phyloP scores from a whole-genome alignment of 352 stramenopile genomes.

The Phytophthora quininea region DNA sequence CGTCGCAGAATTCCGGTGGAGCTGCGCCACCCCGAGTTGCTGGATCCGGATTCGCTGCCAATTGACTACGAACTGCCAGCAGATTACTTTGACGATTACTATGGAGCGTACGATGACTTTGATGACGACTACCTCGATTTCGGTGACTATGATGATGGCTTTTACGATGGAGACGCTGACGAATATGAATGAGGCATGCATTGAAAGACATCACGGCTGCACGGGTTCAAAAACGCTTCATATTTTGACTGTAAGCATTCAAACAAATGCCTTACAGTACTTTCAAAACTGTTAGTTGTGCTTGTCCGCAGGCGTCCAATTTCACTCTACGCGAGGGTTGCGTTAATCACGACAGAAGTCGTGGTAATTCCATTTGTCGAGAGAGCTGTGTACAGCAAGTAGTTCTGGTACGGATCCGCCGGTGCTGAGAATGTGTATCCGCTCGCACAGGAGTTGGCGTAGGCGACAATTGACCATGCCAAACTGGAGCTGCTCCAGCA shows the following conservation, averaged over 20 bases:
- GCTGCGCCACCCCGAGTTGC: slow-evolving; percentile 27
- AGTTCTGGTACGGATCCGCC: slow-evolving; percentile 59
- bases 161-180: slow-evolving; percentile 31
- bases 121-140: slow-evolving; percentile 18
- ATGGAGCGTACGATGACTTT: slow-evolving; percentile 22
- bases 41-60: slow-evolving; percentile 41
- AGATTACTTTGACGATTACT: slow-evolving; percentile 35
- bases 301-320: too few relatives aligned
- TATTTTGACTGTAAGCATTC: too few relatives aligned
- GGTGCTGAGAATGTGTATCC: slow-evolving; percentile 39
- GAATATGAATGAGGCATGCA: slow-evolving; percentile 21
- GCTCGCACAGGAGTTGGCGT: slow-evolving; percentile 25
- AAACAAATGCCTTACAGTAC: too few relatives aligned
- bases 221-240: too few relatives aligned
- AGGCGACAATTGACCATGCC: slow-evolving; percentile 44
- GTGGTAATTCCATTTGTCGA: slow-evolving; percentile 32
- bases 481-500: slow-evolving; percentile 47
- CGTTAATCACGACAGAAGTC: slow-evolving; percentile 52
- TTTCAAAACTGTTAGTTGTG: too few relatives aligned
- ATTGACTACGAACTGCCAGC: slow-evolving; percentile 44
- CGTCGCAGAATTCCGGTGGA: slow-evolving; percentile 22
- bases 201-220: neutral
- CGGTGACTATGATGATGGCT: slow-evolving; percentile 14
- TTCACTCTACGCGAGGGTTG: slow-evolving; percentile 23
- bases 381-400: slow-evolving; percentile 43